Percentiles rank a stretch among this genome's conserved stretches.
Conservation (phyloP, 164 flowering plant species). For the Stephania cephalantha region DNA sequence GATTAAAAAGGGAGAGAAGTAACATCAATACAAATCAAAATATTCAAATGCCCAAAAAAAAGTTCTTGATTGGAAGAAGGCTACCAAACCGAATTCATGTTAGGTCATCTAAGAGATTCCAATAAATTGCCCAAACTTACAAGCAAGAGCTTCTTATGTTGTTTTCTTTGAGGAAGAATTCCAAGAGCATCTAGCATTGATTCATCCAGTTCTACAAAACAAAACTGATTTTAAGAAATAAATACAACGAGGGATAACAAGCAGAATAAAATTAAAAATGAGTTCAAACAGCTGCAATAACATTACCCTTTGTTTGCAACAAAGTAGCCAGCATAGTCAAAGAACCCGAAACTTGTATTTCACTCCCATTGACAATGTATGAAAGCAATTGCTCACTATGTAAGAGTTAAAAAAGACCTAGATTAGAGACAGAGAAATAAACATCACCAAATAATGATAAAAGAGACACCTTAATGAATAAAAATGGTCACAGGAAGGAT, state of each 20-base stretch:
- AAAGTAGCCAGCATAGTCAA: constrained; percentile 72
- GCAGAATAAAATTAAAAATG: constrained; percentile 1
- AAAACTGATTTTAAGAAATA: constrained; percentile 4
- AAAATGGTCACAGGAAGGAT: neutral
- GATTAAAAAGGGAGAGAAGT: too few species aligned
- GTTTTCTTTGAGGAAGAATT: constrained; percentile 92
- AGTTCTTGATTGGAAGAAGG: neutral
- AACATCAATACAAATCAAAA: neutral
- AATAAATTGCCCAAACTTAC: constrained; percentile 30
- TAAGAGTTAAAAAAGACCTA: neutral
- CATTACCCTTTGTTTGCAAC: constrained; percentile 91
- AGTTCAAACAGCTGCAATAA: neutral
- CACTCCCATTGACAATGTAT: constrained; percentile 55
- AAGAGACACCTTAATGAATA: neutral
- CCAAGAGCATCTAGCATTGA: constrained; percentile 95
- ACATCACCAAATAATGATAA: neutral
- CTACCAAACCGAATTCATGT: neutral
- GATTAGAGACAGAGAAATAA: neutral
- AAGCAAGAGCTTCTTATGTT: constrained; percentile 86
- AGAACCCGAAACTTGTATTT: constrained; percentile 71
- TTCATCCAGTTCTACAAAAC: constrained; percentile 75
- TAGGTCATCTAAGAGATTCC: neutral
- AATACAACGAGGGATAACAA: neutral
- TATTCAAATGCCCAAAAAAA: neutral
- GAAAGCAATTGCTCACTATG: constrained; percentile 73